Evolutionary conservation across 495 filamentous ascomycete genomes (phyloP).

Genomic region (Aspergillus steynii): DNA sequence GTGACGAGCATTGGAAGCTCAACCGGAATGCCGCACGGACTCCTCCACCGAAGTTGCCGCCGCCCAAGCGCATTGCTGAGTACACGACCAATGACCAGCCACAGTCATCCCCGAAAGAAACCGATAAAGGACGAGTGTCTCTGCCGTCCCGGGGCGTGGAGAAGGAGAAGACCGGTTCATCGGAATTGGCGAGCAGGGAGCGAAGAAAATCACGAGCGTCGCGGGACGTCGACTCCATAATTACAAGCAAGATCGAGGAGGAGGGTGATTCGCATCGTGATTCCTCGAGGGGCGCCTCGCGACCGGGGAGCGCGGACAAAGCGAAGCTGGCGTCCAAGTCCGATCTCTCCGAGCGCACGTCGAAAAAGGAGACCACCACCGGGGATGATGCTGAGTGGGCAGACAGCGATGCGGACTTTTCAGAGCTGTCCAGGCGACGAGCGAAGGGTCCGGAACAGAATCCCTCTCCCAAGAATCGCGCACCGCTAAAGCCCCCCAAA

Average conservation of each 20-base stretch:
- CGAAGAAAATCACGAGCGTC: constrained; percentile 20
- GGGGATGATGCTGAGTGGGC: constrained; percentile 43
- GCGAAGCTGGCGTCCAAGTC: constrained; percentile 17
- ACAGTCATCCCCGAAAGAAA: constrained; percentile 23
- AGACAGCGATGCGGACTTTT: constrained; percentile 46
- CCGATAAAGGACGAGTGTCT: constrained; percentile 19
- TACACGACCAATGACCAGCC: constrained; percentile 44
- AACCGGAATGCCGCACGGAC: constrained; percentile 50
- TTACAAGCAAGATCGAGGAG: constrained; percentile 20
- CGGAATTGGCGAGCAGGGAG: constrained; percentile 16
- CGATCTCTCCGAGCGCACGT: constrained; percentile 26
- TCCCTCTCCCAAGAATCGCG: constrained; percentile 10
- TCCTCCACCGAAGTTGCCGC: constrained; percentile 52
- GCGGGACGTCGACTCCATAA: constrained; percentile 22
- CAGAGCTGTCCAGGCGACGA: constrained; percentile 43
- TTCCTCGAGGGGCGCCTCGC: constrained; percentile 16
- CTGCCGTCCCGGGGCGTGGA: constrained; percentile 17
- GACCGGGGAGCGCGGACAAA: constrained; percentile 18
- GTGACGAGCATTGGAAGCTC: constrained; percentile 73
- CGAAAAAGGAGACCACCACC: constrained; percentile 29
- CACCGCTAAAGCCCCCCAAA: constrained; percentile 39
- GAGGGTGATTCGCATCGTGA: constrained; percentile 16
- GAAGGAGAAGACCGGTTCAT: constrained; percentile 14
- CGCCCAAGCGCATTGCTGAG: constrained; percentile 45
- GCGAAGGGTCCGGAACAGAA: constrained; percentile 31